Evolutionary conservation across 1,284 basidiomycete species (phyloP).

Genomic region (Pulveroboletus sp.): DNA sequence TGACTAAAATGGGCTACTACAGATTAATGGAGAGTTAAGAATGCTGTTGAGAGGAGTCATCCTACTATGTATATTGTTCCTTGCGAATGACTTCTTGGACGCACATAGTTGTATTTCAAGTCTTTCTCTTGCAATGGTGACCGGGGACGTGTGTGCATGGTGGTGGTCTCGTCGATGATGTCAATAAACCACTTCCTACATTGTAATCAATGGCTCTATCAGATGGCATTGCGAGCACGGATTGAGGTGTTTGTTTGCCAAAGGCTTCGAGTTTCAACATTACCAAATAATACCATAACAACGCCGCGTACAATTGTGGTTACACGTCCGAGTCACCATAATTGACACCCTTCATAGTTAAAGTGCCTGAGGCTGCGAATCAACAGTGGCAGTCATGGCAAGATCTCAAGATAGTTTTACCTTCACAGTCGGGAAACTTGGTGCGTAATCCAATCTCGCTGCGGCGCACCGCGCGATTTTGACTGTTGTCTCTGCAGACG

Average conservation of each 20-base stretch:
- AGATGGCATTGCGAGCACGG: not conserved
- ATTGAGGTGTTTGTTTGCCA: slow-evolving; percentile 22
- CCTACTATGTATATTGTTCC: no score
- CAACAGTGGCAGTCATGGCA: slow-evolving; percentile 23
- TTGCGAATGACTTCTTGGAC: no score
- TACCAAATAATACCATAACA: slow-evolving; percentile 32
- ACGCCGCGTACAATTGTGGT: slow-evolving; percentile 5
- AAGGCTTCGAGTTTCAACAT: slow-evolving; percentile 28
- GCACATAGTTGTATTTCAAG: no score
- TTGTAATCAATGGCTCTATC: no score
- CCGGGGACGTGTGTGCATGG: no score
- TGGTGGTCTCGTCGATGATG: no score
- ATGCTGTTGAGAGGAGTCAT: no score
- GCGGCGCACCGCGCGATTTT: not conserved
- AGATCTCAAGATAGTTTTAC: slow-evolving; percentile 56
- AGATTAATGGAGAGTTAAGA: no score
- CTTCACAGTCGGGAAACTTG: slow-evolving; percentile 75
- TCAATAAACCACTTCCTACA: no score
- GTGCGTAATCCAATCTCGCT: slow-evolving; percentile 37
- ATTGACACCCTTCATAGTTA: slow-evolving; percentile 4
- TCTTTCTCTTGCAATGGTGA: no score
- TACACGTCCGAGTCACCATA: not conserved
- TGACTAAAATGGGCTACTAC: no score
- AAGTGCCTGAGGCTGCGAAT: slow-evolving; percentile 5
- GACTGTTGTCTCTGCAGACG: slow-evolving; percentile 48